phyloP scores from a whole-genome alignment of 2,329 filamentous ascomycete species.

The Fusarium longipes region DNA sequence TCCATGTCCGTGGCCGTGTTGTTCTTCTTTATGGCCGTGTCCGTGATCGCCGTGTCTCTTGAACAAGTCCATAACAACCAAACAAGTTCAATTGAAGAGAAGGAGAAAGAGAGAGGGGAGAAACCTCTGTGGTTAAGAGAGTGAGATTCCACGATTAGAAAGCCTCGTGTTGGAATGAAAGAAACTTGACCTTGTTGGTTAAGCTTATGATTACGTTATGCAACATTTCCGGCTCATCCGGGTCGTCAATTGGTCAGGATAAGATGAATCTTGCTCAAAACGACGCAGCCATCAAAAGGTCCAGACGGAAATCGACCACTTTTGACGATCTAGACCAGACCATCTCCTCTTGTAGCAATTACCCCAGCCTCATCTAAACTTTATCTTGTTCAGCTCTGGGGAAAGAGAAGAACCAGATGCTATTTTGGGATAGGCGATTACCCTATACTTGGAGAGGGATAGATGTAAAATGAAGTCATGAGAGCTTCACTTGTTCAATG shows the following conservation, averaged over 20 bases:
- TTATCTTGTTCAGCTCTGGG: neutral
- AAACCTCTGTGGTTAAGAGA: neutral
- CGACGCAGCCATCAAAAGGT: conserved; percentile 20
- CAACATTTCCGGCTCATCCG: conserved; percentile 18
- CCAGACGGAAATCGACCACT: neutral
- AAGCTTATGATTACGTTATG: conserved; percentile 42
- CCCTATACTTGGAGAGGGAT: neutral
- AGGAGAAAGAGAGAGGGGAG: neutral
- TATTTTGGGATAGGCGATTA: neutral
- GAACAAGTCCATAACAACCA: conserved; percentile 34
- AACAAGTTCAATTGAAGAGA: neutral
- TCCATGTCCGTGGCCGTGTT: conserved; percentile 36
- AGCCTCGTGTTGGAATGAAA: conserved; percentile 17
- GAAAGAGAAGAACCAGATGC: neutral
- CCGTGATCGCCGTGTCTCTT: conserved; percentile 40
- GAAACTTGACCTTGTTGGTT: conserved; percentile 18
- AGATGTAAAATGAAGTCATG: too few relatives aligned
- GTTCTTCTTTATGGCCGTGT: conserved; percentile 33
- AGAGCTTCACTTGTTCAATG: neutral
- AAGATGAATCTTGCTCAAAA: conserved; percentile 42
- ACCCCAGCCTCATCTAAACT: conserved; percentile 2
- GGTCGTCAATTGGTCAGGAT: conserved; percentile 25
- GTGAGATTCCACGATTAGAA: neutral
- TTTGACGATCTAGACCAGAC: neutral
- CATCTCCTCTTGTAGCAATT: neutral